Evolutionary conservation across 2,329 filamentous ascomycete species (phyloP), one percentile per base, ranked within the genome.

Genomic region (Colletotrichum karsti): DNA sequence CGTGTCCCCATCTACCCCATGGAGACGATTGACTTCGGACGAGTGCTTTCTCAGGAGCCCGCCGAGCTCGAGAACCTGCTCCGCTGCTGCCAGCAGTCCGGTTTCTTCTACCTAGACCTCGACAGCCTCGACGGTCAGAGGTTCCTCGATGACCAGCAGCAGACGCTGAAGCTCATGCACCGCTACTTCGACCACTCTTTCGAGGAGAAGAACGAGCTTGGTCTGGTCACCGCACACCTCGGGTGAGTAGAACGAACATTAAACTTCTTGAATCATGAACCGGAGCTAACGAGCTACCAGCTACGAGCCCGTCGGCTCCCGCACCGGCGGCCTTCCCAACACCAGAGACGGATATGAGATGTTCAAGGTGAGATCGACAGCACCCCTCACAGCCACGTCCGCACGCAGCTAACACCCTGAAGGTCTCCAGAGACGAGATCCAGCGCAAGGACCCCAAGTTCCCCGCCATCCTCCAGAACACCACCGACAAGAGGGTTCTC

Each of bases 91-190:
- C 77, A 84, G 66, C 78, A 82, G 20, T 81, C 85, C 35, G 86
- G 86, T 1, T 88, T 83, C 80, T 88, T 88, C 76, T 87, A 88
- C 74, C 81, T 88, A 42, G 83, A 88, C 73, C 80, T 88, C 9
- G 73, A 83, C 69, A 80, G 79, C 69, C 84, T 87, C 67, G 85
- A 88, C 72, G 85, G 85, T 69, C 83, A 84, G 67, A 76, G 85
- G 51, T 82, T 86, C 76, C 80, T 88, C 63, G 79, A 82, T 37
- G 85, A 88, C 75, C 81, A 86, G 70, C 79, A 87, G 74, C 81
- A 85, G 71, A 83, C 82, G 3, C 80, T 88, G 30, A 80, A 82
- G 69, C 80, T 88, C 42, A 88, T 88, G 86, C 78, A 86, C 74
- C 82, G 83, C 58, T 88, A 87, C 80, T 88, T 88, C 69, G 82